Percentiles rank a stretch among this genome's conserved stretches.
These are phyloP conservation scores for Ceratobasidium sp. DNA, from an alignment of 1,284 basidiomycete species.

Conservation along the genomic window DNA sequence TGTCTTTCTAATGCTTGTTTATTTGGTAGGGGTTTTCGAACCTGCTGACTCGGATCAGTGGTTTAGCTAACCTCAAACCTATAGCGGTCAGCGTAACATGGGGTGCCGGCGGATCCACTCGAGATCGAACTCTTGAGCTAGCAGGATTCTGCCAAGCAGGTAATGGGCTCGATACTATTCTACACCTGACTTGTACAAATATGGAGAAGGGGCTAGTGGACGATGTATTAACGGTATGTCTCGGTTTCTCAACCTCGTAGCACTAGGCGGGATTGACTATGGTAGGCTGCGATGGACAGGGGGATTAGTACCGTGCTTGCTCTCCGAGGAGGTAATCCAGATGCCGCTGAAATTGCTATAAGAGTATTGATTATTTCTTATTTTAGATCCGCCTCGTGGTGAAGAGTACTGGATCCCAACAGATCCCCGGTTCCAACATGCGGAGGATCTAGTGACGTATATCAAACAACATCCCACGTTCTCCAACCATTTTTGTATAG, in stretches of 20 bases:
- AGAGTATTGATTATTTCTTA: background rate
- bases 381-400: constrained; percentile 90
- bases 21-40: constrained; percentile 82
- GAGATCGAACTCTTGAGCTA: constrained; percentile 89
- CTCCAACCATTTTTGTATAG: constrained; percentile 90
- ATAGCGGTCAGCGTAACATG: constrained; percentile 92
- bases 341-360: background rate
- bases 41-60: constrained; percentile 82
- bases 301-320: constrained; percentile 95
- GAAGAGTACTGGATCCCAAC: constrained; percentile 93
- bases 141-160: constrained; percentile 79
- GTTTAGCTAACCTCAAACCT: constrained; percentile 78
- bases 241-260: background rate
- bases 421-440: constrained; percentile 89
- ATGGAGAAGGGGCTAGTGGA: constrained; percentile 93
- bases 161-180: constrained; percentile 83
- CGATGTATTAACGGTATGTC: constrained; percentile 79
- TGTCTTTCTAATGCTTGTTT: background rate
- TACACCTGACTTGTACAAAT: constrained; percentile 99
- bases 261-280: constrained; percentile 7
- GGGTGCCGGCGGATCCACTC: constrained; percentile 97
- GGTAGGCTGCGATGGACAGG: constrained; percentile 80
- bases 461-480: constrained; percentile 87
- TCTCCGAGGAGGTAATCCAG: constrained; percentile 81
- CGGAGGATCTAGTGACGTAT: constrained; percentile 90